A percentile compares a stretch with the other conserved stretches of the same genome.
Evolutionary conservation across 495 filamentous ascomycete genomes (phyloP).

Genomic region (Neurospora sp.): DNA sequence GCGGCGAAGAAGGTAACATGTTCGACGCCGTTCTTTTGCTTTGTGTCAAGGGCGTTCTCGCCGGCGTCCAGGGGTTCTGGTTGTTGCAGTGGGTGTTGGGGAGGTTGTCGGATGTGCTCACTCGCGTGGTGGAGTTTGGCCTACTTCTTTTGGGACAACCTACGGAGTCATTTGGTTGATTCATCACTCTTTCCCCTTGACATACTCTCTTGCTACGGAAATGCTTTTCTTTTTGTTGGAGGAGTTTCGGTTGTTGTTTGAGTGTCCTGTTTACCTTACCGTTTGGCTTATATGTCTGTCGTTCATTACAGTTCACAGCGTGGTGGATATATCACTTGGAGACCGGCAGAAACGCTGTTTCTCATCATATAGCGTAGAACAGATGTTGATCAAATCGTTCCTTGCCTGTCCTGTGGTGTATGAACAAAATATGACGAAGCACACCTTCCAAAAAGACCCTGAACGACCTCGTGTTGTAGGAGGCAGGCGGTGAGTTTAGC

Average conservation of each 20-base stretch:
- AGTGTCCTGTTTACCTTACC: neutral
- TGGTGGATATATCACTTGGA: neutral
- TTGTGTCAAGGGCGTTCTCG: conserved; percentile 15
- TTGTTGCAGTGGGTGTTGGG: conserved; percentile 17
- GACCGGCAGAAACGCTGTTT: neutral
- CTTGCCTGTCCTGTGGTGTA: neutral
- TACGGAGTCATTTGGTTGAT: neutral
- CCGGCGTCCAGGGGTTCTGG: conserved; percentile 15
- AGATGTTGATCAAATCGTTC: neutral
- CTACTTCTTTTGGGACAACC: conserved; percentile 12
- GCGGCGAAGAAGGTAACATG: neutral
- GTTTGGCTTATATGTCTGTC: neutral
- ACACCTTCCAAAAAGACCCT: neutral
- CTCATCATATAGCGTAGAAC: neutral
- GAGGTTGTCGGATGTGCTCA: conserved; percentile 14
- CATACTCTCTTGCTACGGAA: neutral
- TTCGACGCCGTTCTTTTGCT: conserved; percentile 17
- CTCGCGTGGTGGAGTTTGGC: conserved; percentile 19
- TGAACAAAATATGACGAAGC: neutral
- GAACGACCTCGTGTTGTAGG: neutral
- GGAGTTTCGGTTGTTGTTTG: conserved; percentile 5
- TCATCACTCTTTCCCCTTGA: neutral
- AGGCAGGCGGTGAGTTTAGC: neutral
- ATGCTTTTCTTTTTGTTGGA: conserved; percentile 5
- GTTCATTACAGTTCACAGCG: neutral